Conservation (phyloP, 129 eudicot genomes). For the Chrysanthemum seticuspe region DNA sequence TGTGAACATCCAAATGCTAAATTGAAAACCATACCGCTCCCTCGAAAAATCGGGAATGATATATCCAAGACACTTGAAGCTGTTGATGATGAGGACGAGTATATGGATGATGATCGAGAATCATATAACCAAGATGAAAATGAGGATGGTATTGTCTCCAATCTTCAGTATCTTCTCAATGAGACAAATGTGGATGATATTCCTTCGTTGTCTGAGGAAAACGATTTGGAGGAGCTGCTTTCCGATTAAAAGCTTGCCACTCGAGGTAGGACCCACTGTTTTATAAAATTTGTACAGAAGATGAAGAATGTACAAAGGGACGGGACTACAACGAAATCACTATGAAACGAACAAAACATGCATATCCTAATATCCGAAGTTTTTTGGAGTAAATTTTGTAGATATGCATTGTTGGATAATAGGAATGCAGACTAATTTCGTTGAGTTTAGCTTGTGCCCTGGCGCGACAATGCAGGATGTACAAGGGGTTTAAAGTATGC, state of each 20-base stretch:
- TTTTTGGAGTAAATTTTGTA: constrained; percentile 23
- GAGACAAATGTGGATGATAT: constrained; percentile 56
- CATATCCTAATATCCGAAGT: neutral
- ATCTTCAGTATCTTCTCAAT: constrained; percentile 37
- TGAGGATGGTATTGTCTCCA: constrained; percentile 45
- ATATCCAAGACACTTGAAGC: constrained; percentile 20
- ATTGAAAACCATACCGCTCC: constrained; percentile 33
- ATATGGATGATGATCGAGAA: constrained; percentile 52
- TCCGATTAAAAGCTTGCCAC: constrained; percentile 50
- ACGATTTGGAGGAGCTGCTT: constrained; percentile 79
- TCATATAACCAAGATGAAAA: constrained; percentile 57
- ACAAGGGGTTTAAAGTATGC: too few species aligned
- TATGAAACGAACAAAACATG: neutral
- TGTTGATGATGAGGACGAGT: constrained; percentile 44
- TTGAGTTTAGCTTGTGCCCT: neutral
- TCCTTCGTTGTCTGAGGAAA: constrained; percentile 50
- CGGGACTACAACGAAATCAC: neutral
- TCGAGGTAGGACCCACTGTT: neutral
- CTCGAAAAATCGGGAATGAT: constrained; percentile 34
- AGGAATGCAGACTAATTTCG: neutral
- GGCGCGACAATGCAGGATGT: too few species aligned
- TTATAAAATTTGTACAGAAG: neutral
- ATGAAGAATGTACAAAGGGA: neutral
- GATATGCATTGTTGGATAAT: neutral
- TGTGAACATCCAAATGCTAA: constrained; percentile 55